Evolutionary conservation across 495 filamentous ascomycete genomes (phyloP).

Genomic region (Aspergillus conjunctus): DNA sequence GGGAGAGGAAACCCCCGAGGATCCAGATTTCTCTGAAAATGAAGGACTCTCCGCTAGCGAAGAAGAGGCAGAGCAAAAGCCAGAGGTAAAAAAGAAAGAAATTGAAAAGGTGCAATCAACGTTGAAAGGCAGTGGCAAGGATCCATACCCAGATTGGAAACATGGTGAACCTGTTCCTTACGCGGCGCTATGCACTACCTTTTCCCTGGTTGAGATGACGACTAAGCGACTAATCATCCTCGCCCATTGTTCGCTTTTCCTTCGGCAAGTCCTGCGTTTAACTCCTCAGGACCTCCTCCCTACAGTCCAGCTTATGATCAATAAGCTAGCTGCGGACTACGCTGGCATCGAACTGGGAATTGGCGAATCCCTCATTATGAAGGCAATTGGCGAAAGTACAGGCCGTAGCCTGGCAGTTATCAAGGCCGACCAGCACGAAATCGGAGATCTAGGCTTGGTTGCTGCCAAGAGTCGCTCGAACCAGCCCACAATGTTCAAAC

Average conservation of each 20-base stretch:
- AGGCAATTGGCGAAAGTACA: constrained; percentile 92
- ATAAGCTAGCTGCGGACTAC: constrained; percentile 96
- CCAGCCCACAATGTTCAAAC: constrained; percentile 97
- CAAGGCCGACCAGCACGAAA: constrained; percentile 92
- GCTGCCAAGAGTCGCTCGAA: constrained; percentile 92
- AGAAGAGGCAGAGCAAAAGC: constrained; percentile 73
- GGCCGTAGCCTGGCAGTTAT: constrained; percentile 84
- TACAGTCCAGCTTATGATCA: constrained; percentile 93
- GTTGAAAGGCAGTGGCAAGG: constrained; percentile 63
- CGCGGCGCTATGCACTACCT: constrained; percentile 90
- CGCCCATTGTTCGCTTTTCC: constrained; percentile 84
- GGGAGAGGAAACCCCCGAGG: constrained; percentile 39
- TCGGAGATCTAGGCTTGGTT: constrained; percentile 92
- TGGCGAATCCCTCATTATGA: constrained; percentile 97
- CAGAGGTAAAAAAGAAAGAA: constrained; percentile 72
- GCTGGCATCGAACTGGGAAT: constrained; percentile 95
- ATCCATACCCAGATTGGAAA: constrained; percentile 94
- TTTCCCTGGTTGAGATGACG: constrained; percentile 90
- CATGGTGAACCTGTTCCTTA: constrained; percentile 87
- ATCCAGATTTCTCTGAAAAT: constrained; percentile 45
- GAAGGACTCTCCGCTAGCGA: constrained; percentile 52
- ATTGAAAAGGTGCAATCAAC: constrained; percentile 83
- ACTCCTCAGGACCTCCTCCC: constrained; percentile 87
- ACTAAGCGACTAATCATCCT: constrained; percentile 85
- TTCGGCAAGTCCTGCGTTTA: constrained; percentile 87